Conservation (phyloP, 257 asterid species). For the Solanum pinnatisectum region DNA sequence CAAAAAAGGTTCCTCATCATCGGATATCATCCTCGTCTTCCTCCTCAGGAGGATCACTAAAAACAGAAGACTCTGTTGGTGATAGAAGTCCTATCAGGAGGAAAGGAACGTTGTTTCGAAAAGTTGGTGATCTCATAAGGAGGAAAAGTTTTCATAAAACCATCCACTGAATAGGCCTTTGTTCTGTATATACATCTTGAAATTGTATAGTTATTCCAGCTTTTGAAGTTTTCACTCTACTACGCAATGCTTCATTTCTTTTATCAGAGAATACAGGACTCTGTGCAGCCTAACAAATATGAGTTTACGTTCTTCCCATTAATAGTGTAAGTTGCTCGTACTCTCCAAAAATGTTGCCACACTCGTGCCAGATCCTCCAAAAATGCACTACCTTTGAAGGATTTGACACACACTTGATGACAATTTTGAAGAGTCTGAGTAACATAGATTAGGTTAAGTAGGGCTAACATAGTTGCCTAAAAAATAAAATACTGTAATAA, state of each 20-base stretch:
- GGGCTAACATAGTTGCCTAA: not conserved
- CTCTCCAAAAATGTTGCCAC: too few relatives aligned
- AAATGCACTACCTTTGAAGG: not conserved
- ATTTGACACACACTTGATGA: not conserved
- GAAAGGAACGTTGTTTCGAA: conserved; percentile 41
- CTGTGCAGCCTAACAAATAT: not conserved
- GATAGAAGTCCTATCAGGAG: conserved; percentile 28
- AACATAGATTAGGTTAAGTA: not conserved
- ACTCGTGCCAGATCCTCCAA: too few relatives aligned
- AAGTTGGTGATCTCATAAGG: conserved; percentile 56
- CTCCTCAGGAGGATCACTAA: conserved; percentile 18
- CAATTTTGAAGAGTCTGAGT: not conserved
- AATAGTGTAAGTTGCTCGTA: not conserved
- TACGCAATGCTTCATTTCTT: not conserved
- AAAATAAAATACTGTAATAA: not conserved
- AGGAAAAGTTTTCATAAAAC: conserved; percentile 31
- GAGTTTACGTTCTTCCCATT: not conserved
- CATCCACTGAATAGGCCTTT: conserved; percentile 1
- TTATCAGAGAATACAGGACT: not conserved
- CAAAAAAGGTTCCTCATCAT: not conserved
- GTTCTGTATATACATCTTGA: not conserved
- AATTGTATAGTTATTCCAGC: not conserved
- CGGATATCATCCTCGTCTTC: conserved; percentile 18
- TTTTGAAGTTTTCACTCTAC: not conserved
- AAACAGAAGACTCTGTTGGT: conserved; percentile 19